Evolutionary conservation across 2,329 filamentous ascomycete species (phyloP).

Genomic region (Cryphonectria nitschkei): DNA sequence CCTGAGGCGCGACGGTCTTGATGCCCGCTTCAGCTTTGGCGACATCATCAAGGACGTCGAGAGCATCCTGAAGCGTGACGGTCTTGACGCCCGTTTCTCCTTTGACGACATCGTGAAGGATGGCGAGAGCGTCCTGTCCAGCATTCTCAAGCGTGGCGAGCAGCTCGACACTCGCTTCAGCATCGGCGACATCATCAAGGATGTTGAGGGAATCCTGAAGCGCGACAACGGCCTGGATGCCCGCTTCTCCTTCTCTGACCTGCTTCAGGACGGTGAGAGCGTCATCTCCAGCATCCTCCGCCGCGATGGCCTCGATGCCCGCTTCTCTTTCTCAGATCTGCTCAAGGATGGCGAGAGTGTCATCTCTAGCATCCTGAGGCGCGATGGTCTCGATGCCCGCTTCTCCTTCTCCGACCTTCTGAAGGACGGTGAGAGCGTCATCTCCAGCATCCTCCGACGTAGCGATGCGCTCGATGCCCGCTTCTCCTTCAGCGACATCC

Average conservation of each 20-base stretch:
- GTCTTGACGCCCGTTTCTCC: conserved; percentile 10
- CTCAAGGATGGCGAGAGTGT: conserved; percentile 10
- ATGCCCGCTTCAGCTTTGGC: conserved; percentile 10
- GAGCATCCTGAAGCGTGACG: conserved; percentile 8
- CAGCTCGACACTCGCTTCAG: conserved; percentile 3
- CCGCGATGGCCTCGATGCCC: conserved; percentile 4
- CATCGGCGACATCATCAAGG: not conserved
- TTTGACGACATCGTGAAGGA: conserved; percentile 1
- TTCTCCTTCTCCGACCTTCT: conserved; percentile 10
- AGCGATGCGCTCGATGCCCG: conserved; percentile 7
- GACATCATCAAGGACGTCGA: conserved; percentile 12
- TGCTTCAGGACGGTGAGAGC: conserved; percentile 6
- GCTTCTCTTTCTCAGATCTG: conserved; percentile 1
- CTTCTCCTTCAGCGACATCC: not conserved
- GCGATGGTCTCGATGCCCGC: conserved; percentile 5
- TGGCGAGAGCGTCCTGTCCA: not conserved
- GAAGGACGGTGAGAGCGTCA: conserved; percentile 1
- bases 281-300: conserved; percentile 1
- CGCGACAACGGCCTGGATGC: conserved; percentile 7
- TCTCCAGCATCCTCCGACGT: conserved; percentile 8
- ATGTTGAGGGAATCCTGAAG: not conserved
- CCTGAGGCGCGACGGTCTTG: not conserved
- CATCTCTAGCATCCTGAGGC: not conserved
- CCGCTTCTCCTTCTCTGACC: conserved; percentile 9
- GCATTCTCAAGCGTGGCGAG: conserved; percentile 11